Evolutionary conservation across 2,329 filamentous ascomycete species (phyloP).

Genomic region (Ustilaginoidea virens): DNA sequence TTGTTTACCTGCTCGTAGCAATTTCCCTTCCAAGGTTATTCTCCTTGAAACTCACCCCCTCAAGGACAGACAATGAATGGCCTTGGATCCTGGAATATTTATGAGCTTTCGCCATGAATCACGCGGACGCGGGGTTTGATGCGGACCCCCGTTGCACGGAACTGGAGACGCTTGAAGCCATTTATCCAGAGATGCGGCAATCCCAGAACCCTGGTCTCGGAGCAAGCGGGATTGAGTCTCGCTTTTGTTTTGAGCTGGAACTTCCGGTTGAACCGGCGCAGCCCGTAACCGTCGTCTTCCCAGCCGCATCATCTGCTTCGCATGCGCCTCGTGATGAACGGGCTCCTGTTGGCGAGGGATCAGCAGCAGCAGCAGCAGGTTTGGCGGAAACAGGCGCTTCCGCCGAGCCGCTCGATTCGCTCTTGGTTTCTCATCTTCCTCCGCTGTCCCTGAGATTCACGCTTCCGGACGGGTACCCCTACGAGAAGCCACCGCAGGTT

Average conservation of each 20-base stretch:
- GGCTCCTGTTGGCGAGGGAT: background rate
- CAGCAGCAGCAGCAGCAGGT: background rate
- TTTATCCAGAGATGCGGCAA: slow-evolving; percentile 48
- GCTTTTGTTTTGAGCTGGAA: slow-evolving; percentile 37
- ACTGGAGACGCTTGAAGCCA: slow-evolving; percentile 44
- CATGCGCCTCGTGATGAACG: slow-evolving; percentile 1
- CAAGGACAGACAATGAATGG: too few species aligned
- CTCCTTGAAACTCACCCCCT: too few species aligned
- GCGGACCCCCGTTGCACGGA: slow-evolving; percentile 42
- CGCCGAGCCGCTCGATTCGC: slow-evolving; percentile 23
- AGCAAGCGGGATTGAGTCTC: background rate
- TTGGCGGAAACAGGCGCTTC: slow-evolving; percentile 2
- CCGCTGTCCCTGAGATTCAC: slow-evolving; percentile 36
- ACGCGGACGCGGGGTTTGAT: slow-evolving; percentile 32
- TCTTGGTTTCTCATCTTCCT: slow-evolving; percentile 41
- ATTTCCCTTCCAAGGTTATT: too few species aligned
- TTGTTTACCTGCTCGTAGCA: too few species aligned
- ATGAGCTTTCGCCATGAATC: slow-evolving; percentile 22
- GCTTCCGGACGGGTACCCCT: slow-evolving; percentile 44
- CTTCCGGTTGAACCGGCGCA: slow-evolving; percentile 39
- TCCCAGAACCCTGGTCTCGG: slow-evolving; percentile 20
- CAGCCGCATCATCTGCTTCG: slow-evolving; percentile 23
- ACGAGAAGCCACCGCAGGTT: slow-evolving; percentile 32
- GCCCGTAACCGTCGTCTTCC: slow-evolving; percentile 42
- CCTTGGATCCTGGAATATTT: too few species aligned